Conservation (phyloP, 495 filamentous ascomycete genomes). For the Hypomontagnella monticulosa region DNA sequence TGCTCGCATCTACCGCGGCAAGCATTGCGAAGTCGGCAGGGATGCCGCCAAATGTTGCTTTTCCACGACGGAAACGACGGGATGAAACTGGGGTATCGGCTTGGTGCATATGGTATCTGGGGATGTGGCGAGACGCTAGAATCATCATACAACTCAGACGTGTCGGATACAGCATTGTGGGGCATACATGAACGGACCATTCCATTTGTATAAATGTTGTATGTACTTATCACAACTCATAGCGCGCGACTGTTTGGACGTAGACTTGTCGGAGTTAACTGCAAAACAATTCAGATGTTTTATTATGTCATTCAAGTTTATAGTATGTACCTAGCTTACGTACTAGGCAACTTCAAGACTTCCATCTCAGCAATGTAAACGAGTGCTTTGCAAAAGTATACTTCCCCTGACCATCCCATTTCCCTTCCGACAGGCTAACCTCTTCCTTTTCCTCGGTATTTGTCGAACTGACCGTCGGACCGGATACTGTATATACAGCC, state of each 20-base stretch:
- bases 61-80: slow-evolving; percentile 16
- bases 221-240: slow-evolving; percentile 1
- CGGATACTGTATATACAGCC: slow-evolving; percentile 68
- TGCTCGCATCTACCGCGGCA: neutral
- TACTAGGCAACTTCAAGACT: slow-evolving; percentile 50
- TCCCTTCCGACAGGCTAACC: slow-evolving; percentile 67
- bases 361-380: slow-evolving; percentile 74
- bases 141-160: slow-evolving; percentile 13
- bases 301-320: slow-evolving; percentile 23
- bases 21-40: slow-evolving; percentile 2
- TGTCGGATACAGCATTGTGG: slow-evolving; percentile 16
- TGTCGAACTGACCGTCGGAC: slow-evolving; percentile 59
- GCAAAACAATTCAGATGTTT: slow-evolving; percentile 26
- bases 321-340: neutral
- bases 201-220: slow-evolving; percentile 30
- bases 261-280: neutral
- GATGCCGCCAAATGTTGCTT: slow-evolving; percentile 4
- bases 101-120: slow-evolving; percentile 10
- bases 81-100: slow-evolving; percentile 15
- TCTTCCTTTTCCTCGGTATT: slow-evolving; percentile 70
- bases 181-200: slow-evolving; percentile 15
- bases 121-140: slow-evolving; percentile 2
- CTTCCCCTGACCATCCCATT: slow-evolving; percentile 66
- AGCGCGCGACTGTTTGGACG: neutral
- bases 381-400: slow-evolving; percentile 73